Evolutionary conservation across 148 eudicot species (phyloP), one percentile per base, ranked within the genome.

Genomic region (Rhododendron mucronatum): DNA sequence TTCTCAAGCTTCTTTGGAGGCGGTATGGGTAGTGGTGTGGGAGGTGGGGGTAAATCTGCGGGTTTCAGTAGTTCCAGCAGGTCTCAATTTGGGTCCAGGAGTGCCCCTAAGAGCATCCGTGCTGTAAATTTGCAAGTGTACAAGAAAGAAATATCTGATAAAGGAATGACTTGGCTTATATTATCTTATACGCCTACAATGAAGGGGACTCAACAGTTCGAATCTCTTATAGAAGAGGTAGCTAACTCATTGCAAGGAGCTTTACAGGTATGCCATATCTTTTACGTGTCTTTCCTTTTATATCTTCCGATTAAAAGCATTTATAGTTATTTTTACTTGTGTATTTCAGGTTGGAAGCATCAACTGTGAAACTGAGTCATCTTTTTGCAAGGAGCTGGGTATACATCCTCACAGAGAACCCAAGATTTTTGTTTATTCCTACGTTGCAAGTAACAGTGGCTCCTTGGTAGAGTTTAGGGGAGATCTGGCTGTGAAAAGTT

Each of bases 141-240:
- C 65, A 92, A 89, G 94, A 94, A 96, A 85, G 98, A 96, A 88
- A 92, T 95, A 86, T 82, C 84, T 83, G 92, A 91, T 80, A 92
- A 91, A 83, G 97, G 99, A 48, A 89, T 94, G 59, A 87, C 96
- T 75, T 94, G 98, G 97, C 94, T 96, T 89, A 88, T 96, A 85
- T 85, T 94, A 47, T 91, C 92, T 16, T 92, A 90, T 87, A 87
- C 87, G 21, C 89, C 98, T 47, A 88, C 94, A 74, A 51, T 81
- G 81, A 88, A 86, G 80, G 90, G 86, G 47, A 78, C 85, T 78
- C 91, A 90, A 78, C 85, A 91, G 71, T 91, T 92, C 83, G 96
- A 94, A 80, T 89, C 93, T 61, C 88, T 93, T 63, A 30, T 95
- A 73, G 93, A 89, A 85, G 97, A 95, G 88, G 91, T 90, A 87